Evolutionary conservation across 2,329 filamentous ascomycete species (phyloP).

Genomic region (Aquanectria penicillioides): DNA sequence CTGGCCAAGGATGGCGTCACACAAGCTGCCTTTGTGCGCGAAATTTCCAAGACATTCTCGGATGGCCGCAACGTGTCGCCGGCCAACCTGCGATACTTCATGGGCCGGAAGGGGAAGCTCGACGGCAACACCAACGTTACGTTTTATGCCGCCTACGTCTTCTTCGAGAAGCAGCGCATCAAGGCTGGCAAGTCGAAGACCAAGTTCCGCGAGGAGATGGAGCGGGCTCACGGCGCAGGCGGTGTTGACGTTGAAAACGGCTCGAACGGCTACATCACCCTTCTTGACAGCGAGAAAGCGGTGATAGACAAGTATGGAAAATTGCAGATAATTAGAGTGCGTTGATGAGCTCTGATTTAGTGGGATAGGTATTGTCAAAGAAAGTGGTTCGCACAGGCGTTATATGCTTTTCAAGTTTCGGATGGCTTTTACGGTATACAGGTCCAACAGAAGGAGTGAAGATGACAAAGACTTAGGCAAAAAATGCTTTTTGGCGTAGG

Average conservation of each 20-base stretch:
- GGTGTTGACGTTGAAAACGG: slow-evolving; percentile 40
- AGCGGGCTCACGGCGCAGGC: slow-evolving; percentile 44
- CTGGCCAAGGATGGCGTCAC: slow-evolving; percentile 57
- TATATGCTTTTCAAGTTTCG: no score
- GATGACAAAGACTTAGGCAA: no score
- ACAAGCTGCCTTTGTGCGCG: slow-evolving; percentile 61
- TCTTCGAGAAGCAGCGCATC: slow-evolving; percentile 68
- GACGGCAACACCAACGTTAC: slow-evolving; percentile 59
- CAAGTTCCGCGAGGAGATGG: slow-evolving; percentile 62
- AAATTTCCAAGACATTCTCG: slow-evolving; percentile 55
- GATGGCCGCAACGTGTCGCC: slow-evolving; percentile 51
- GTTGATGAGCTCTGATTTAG: background rate
- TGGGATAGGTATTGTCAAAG: no score
- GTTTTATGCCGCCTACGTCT: slow-evolving; percentile 66
- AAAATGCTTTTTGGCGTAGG: no score
- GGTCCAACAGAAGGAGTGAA: no score
- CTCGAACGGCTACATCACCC: slow-evolving; percentile 18
- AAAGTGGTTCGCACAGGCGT: no score
- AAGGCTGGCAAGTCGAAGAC: slow-evolving; percentile 62
- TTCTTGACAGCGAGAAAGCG: slow-evolving; percentile 16
- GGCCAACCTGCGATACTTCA: slow-evolving; percentile 59
- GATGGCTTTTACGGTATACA: no score
- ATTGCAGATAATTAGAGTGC: slow-evolving; percentile 16
- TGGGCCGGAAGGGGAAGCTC: slow-evolving; percentile 57
- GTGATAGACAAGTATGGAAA: slow-evolving; percentile 35